A percentile compares a stretch with the other conserved stretches of the same genome.
These are phyloP conservation scores for Naganishia antarctica DNA, from an alignment of 768 basidiomycete species.

Conservation along the genomic window DNA sequence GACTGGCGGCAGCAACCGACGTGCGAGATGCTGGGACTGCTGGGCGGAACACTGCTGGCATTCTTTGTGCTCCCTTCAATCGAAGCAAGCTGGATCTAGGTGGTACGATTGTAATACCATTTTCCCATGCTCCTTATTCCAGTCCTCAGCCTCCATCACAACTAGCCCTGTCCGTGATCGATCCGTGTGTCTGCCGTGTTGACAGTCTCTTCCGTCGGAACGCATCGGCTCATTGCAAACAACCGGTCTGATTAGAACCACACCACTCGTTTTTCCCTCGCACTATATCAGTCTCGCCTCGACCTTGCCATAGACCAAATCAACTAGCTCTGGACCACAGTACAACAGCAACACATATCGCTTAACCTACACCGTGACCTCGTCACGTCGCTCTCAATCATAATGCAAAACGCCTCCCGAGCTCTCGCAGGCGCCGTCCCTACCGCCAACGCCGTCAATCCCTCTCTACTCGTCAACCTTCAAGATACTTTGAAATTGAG, in stretches of 20 bases:
- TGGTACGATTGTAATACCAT: too few relatives aligned
- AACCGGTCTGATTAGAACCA: background rate
- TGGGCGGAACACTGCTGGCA: background rate
- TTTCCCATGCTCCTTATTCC: background rate
- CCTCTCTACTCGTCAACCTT: constrained; percentile 5
- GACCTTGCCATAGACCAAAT: too few relatives aligned
- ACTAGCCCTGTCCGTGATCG: background rate
- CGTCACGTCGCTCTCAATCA: background rate
- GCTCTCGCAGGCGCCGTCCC: constrained; percentile 6
- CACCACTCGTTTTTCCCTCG: background rate
- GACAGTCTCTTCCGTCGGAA: constrained; percentile 18
- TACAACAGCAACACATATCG: background rate
- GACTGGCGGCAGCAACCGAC: background rate
- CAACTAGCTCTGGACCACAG: too few relatives aligned
- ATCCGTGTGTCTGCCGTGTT: constrained; percentile 1
- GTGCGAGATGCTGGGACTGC: background rate
- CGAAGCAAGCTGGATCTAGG: background rate
- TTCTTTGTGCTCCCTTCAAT: background rate
- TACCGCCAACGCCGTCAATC: constrained; percentile 1
- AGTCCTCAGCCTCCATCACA: background rate
- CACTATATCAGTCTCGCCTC: background rate
- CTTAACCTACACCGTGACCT: background rate
- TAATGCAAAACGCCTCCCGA: constrained; percentile 18
- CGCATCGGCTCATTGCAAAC: background rate
- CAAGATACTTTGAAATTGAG: background rate